phyloP scores from a whole-genome alignment of 306 rosid genomes.

The Vachellia collinsii region DNA sequence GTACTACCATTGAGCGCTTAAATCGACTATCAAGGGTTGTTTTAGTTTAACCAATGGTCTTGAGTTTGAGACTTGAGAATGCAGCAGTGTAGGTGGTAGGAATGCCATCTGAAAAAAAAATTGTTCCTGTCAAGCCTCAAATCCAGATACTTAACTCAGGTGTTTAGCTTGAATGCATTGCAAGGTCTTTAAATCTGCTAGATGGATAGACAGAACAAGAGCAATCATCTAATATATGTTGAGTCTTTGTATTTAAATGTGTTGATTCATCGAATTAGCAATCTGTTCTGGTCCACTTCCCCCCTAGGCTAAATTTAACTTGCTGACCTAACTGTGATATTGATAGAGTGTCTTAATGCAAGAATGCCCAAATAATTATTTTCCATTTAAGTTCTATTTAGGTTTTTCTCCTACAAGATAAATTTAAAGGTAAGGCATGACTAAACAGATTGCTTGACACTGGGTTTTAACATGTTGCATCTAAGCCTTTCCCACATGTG shows the following conservation, averaged over 20 bases:
- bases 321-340: neutral
- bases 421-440: neutral
- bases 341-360: neutral
- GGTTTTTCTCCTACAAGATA: neutral
- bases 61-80: no score
- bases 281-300: neutral
- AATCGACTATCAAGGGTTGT: no score
- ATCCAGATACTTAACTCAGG: neutral
- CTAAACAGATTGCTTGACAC: neutral
- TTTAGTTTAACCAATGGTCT: no score
- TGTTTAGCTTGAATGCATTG: conserved; percentile 6
- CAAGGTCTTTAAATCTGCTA: neutral
- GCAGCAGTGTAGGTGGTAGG: no score
- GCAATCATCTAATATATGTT: neutral
- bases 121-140: no score
- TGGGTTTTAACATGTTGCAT: neutral
- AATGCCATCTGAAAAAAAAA: no score
- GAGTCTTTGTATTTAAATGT: neutral
- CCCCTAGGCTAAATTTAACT: neutral
- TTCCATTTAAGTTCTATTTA: neutral
- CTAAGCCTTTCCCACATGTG: neutral
- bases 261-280: neutral
- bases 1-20: neutral
- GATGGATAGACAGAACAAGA: neutral
- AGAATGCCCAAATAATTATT: neutral